Evolutionary conservation across 768 basidiomycete species (phyloP), one percentile per base, ranked within the genome.

Genomic region (Tricholoma sp.): DNA sequence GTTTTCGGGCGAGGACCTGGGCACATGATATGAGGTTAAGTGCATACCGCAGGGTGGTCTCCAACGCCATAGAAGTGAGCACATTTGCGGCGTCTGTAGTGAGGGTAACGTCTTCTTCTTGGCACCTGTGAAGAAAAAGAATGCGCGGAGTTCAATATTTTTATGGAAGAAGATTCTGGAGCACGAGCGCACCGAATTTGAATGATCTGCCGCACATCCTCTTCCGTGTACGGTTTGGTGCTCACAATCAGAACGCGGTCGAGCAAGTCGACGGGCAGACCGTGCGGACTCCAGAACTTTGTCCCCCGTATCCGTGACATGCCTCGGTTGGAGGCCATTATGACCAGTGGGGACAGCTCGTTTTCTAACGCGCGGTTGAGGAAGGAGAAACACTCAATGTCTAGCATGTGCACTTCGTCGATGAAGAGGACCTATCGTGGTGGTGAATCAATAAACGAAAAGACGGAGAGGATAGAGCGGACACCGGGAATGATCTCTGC

Each of bases 321-420:
- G 4, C 96, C 96, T 14, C 96, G 82, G 69, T 99, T 99, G 47
- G 91, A 93, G 1, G 96, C 96, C 96, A 99, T 98, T 65, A 99
- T 94, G 35, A 99, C 96, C 54, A 98, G 76, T 1, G 96, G 96
- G 1, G 96, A 87, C 0, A 98, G 79, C 60, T 96, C 95, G 59
- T 87, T 86, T 69, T 99, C 96, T 50, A 99, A 79, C 2, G 96
- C 96, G 32, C 96, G 85, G 70, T 99, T 99, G 58, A 99, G 79
- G 81, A 95, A 99, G 6, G 95, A 97, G 79, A 98, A 98, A 69
- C 96, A 98, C 70, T 98, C 96, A 60, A 99, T 98, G 71, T 99
- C 96, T 62, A 99, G 86, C 96, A 99, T 99, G 79, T 98, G 96
- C 11, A 98, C 96, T 74, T 98, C 96, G 72, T 98, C 96, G 64